Evolutionary conservation across 2,329 filamentous ascomycete genomes (phyloP).

Genomic region (Calonectria hongkongensis): DNA sequence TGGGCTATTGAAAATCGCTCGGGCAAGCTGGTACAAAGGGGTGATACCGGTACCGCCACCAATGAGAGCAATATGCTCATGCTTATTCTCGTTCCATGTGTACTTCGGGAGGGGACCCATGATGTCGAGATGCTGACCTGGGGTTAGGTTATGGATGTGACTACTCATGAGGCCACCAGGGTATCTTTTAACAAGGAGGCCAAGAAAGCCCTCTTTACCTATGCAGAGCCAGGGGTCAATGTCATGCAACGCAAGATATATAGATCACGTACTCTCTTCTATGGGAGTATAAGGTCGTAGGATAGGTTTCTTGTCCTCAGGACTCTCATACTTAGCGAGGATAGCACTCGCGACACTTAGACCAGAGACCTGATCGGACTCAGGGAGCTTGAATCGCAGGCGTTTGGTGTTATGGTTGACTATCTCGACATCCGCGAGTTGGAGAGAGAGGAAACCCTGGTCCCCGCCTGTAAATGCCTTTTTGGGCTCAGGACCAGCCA

Average conservation of each 20-base stretch:
- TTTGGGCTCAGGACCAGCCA: constrained; percentile 69
- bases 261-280: constrained; percentile 80
- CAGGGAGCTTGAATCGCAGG: constrained; percentile 90
- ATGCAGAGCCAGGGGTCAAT: constrained; percentile 38
- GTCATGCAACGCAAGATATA: neutral
- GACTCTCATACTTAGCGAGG: constrained; percentile 92
- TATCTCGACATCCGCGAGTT: constrained; percentile 84
- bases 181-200: constrained; percentile 95
- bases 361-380: constrained; percentile 89
- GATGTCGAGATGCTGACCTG: constrained; percentile 89
- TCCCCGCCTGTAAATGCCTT: constrained; percentile 81
- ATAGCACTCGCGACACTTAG: constrained; percentile 89
- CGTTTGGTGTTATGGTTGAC: constrained; percentile 98
- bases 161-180: constrained; percentile 92
- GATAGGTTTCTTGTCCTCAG: constrained; percentile 86
- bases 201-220: constrained; percentile 87
- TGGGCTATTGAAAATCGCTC: constrained; percentile 96
- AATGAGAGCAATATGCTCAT: constrained; percentile 89
- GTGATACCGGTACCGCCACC: constrained; percentile 98
- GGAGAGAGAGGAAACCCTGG: constrained; percentile 81
- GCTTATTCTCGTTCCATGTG: constrained; percentile 92
- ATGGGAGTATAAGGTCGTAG: constrained; percentile 95
- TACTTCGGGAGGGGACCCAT: constrained; percentile 99
- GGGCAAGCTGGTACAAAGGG: constrained; percentile 96
- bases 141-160: constrained; percentile 88